These are phyloP conservation scores for Ustilago curta DNA, from an alignment of 1,284 basidiomycete genomes.

Conservation along the genomic window DNA sequence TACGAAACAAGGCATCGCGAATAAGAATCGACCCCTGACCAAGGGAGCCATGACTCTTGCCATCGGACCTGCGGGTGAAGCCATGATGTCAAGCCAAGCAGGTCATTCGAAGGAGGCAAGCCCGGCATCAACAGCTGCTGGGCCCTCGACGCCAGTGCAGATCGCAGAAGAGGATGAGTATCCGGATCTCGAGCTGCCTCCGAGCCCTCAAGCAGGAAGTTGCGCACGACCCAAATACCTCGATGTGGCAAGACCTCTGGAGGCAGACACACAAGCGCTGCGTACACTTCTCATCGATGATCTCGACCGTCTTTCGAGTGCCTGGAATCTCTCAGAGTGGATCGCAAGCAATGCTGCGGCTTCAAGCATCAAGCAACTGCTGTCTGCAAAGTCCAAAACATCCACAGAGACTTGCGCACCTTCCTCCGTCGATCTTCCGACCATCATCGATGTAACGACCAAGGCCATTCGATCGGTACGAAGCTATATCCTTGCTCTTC, in stretches of 20 bases:
- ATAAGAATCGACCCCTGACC: slow-evolving; percentile 35
- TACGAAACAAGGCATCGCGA: slow-evolving; percentile 59
- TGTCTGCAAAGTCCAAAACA: background rate
- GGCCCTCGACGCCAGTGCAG: slow-evolving; percentile 3
- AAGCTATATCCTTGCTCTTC: slow-evolving; percentile 51
- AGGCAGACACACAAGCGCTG: slow-evolving; percentile 50
- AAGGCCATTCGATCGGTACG: slow-evolving; percentile 55
- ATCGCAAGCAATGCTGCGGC: slow-evolving; percentile 7
- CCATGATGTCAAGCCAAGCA: slow-evolving; percentile 18
- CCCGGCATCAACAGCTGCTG: background rate
- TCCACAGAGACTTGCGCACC: background rate
- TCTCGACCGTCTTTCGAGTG: slow-evolving; percentile 14
- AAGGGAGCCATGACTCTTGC: slow-evolving; percentile 46
- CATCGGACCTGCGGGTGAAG: slow-evolving; percentile 55
- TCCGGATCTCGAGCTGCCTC: slow-evolving; percentile 25
- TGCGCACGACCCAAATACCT: slow-evolving; percentile 35
- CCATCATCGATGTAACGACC: slow-evolving; percentile 41
- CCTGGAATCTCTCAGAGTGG: slow-evolving; percentile 26
- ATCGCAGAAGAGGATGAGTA: slow-evolving; percentile 23
- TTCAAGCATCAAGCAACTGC: slow-evolving; percentile 3
- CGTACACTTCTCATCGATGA: slow-evolving; percentile 22
- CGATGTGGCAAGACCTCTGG: slow-evolving; percentile 43
- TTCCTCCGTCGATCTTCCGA: slow-evolving; percentile 15
- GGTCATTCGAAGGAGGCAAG: background rate
- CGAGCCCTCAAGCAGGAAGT: slow-evolving; percentile 37